Evolutionary conservation across 495 filamentous ascomycete genomes (phyloP), one percentile per base, ranked within the genome.

Genomic region (Hypomontagnella submonticulosa): DNA sequence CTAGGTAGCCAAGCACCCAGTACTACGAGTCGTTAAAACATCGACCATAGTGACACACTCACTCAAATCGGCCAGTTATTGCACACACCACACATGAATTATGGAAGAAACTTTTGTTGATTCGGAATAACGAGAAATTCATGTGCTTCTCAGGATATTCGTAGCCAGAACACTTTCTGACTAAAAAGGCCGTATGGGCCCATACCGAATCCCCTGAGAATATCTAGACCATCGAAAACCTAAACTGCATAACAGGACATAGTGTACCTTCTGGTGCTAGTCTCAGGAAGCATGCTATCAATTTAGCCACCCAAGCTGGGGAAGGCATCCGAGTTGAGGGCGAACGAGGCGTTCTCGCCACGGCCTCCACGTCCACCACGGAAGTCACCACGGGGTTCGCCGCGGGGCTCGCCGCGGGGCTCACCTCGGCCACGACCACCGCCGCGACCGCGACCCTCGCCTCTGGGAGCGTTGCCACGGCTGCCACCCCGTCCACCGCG

Each of bases 241-340:
- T 61, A 48, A 43, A 43, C 57, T 64, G 57, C 54, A 50, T 30
- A 64, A 71, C 63, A 65, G 6, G 51, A 59, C 53, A 46, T 50
- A 23, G 37, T 52, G 20, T 58, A 40, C 52, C 18, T 47, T 58
- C 46, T 58, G 47, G 41, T 23, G 34, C 46, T 37, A 34, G 41
- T 34, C 38, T 57, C 34, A 34, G 56, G 20, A 52, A 44, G 8
- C 5, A 49, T 53, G 40, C 12, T 53, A 33, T 23, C 20, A 37
- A 37, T 43, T 52, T 73, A 84, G 67, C 76, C 78, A 58, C 90
- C 91, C 55, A 93, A 77, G 79, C 83, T 88, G 34, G 90, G 90
- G 84, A 93, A 93, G 48, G 88, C 89, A 20, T 86, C 74, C 71
- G 93, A 89, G 57, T 72, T 80, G 71, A 89, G 76, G 79, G 90